Evolutionary conservation across 176 grass and related monocot species (phyloP), one percentile per base, ranked within the genome.

Genomic region (Dactylis glomerata): DNA sequence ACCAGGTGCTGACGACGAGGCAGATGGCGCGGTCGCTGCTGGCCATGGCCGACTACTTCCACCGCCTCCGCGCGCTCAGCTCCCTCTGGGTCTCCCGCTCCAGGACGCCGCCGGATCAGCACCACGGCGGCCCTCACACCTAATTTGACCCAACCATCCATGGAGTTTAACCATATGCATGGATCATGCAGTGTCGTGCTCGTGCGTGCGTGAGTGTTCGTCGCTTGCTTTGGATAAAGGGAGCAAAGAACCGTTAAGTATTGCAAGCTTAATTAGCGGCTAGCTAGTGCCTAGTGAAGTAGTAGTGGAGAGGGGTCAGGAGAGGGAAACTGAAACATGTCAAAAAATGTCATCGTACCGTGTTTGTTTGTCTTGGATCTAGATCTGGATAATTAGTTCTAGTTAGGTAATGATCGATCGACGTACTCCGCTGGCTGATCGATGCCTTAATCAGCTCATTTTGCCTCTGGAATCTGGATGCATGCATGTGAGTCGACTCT

Each of bases 11-110:
- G 82, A 92, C 93, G 70, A 79, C 88, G 46, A 61, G 85, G 76
- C 93, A 95, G 84, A 90, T 92, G 86, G 93, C 90, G 31, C 82
- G 85, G 30, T 95, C 90, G 81, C 88, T 95, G 75, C 85, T 95
- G 13, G 90, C 87, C 68, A 68, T 95, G 58, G 69, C 87, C 23
- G 93, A 95, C 71, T 92, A 95, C 85, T 95, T 92, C 68, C 85
- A 95, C 65, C 93, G 93, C 82, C 93, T 95, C 81, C 90, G 93
- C 71, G 81, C 88, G 9, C 85, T 95, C 61, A 92, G 93, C 87
- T 90, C 85, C 17, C 79, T 92, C 73, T 92, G 90, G 87, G 58
- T 88, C 50, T 79, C 85, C 47, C 87, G 93, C 79, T 79, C 90
- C 17, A 88, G 90, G 82, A 74, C 79, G 27, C 55, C 88, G 45